phyloP scores from a whole-genome alignment of 208 protist species.

The Trypanosoma cruzi region DNA sequence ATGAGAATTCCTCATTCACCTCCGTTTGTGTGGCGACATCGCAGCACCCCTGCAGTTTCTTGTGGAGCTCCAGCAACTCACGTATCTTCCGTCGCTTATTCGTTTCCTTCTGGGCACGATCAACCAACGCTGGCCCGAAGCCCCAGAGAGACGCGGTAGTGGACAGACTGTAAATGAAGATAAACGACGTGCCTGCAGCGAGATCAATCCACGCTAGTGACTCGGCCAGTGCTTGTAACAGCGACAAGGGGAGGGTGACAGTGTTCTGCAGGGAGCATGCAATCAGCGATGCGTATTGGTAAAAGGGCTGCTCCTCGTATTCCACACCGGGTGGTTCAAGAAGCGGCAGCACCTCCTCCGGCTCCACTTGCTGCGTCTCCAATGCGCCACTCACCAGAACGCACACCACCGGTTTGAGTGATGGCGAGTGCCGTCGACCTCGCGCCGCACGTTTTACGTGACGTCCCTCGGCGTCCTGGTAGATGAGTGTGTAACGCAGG shows the following conservation, averaged over 20 bases:
- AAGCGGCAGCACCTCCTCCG: conserved; percentile 52
- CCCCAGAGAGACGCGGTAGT: conserved; percentile 55
- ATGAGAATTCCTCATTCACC: conserved; percentile 18
- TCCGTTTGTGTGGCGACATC: conserved; percentile 75
- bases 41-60: conserved; percentile 34
- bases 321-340: conserved; percentile 48
- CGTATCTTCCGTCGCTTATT: conserved; percentile 55
- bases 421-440: conserved; percentile 12
- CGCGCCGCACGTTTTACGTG: not conserved
- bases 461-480: conserved; percentile 23
- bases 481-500: conserved; percentile 47
- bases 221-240: conserved; percentile 60
- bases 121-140: conserved; percentile 57
- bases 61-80: conserved; percentile 53
- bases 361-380: conserved; percentile 42
- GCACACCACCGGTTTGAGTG: conserved; percentile 20
- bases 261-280: conserved; percentile 76
- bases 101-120: conserved; percentile 49
- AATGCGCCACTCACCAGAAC: conserved; percentile 67
- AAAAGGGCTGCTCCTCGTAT: conserved; percentile 63
- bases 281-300: conserved; percentile 52
- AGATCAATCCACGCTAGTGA: conserved; percentile 64
- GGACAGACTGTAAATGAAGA: conserved; percentile 76
- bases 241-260: conserved; percentile 74
- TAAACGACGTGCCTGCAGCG: conserved; percentile 56